phyloP scores from a whole-genome alignment of 768 basidiomycete species.

The Hypholoma fasciculare region DNA sequence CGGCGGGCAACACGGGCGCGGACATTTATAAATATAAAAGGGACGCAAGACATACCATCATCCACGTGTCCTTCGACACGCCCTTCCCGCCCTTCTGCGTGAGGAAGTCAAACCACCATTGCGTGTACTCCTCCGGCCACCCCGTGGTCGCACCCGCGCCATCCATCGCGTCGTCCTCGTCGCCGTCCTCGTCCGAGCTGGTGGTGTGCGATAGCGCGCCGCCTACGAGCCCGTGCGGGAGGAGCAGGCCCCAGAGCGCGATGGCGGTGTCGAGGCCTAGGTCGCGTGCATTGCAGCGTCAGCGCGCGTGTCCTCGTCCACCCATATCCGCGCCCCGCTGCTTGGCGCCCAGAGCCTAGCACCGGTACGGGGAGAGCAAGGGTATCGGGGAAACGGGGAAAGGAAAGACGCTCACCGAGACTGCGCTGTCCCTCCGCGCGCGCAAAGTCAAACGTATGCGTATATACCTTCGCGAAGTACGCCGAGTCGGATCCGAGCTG shows the following conservation, averaged over 20 bases:
- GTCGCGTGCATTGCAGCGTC: neutral
- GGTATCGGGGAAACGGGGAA: too few species aligned
- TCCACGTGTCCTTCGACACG: constrained; percentile 88
- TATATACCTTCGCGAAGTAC: constrained; percentile 81
- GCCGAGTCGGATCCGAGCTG: constrained; percentile 62
- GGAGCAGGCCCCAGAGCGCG: constrained; percentile 76
- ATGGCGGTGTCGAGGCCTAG: constrained; percentile 69
- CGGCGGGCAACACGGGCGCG: too few species aligned
- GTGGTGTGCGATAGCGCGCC: constrained; percentile 56
- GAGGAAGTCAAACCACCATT: constrained; percentile 84
- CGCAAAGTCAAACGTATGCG: constrained; percentile 80
- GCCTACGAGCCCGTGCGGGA: constrained; percentile 69
- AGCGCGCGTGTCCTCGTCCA: neutral
- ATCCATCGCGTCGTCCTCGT: constrained; percentile 42
- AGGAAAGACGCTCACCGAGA: constrained; percentile 49
- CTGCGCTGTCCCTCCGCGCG: constrained; percentile 76
- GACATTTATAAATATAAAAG: neutral
- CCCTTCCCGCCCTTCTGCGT: constrained; percentile 65
- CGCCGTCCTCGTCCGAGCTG: constrained; percentile 37
- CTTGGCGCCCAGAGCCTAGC: too few species aligned
- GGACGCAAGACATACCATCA: constrained; percentile 58
- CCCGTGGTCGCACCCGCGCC: constrained; percentile 51
- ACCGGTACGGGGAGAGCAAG: too few species aligned
- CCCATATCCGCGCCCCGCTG: neutral
- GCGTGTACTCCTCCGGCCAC: constrained; percentile 61